These are phyloP conservation scores for Vaccinium darrowii DNA, from an alignment of 148 eudicot species.

Conservation along the genomic window DNA sequence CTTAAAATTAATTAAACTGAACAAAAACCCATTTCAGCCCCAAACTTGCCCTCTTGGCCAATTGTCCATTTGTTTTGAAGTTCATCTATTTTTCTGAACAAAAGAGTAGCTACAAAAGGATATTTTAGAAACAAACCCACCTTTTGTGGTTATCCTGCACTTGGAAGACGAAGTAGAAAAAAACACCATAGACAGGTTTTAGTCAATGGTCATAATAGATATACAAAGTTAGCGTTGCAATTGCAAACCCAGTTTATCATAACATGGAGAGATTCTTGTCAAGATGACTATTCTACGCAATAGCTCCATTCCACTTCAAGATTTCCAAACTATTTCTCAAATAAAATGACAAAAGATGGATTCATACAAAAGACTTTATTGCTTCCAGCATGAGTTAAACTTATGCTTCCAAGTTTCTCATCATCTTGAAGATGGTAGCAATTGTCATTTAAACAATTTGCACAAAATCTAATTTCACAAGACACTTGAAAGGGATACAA, in stretches of 20 bases:
- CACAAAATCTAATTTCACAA: not conserved
- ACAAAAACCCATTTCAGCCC: too few species aligned
- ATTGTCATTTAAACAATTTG: not conserved
- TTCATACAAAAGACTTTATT: not conserved
- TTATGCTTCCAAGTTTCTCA: constrained; percentile 7
- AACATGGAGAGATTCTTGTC: not conserved
- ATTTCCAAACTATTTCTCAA: not conserved
- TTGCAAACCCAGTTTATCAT: not conserved
- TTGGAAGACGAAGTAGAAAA: too few species aligned
- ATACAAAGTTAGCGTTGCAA: too few species aligned
- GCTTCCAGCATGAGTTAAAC: not conserved
- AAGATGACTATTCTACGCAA: not conserved
- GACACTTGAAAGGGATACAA: not conserved
- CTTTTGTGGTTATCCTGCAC: too few species aligned
- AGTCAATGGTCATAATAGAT: too few species aligned
- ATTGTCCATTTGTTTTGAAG: too few species aligned
- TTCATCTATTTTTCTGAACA: too few species aligned
- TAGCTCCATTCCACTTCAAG: not conserved
- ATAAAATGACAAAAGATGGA: not conserved
- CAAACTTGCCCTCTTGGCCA: too few species aligned
- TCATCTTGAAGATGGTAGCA: not conserved
- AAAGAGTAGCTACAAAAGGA: too few species aligned
- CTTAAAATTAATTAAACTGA: too few species aligned
- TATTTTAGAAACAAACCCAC: too few species aligned
- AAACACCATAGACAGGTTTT: too few species aligned